Evolutionary conservation across 176 grass and related monocot species (phyloP).

Genomic region (Carex kokanica): DNA sequence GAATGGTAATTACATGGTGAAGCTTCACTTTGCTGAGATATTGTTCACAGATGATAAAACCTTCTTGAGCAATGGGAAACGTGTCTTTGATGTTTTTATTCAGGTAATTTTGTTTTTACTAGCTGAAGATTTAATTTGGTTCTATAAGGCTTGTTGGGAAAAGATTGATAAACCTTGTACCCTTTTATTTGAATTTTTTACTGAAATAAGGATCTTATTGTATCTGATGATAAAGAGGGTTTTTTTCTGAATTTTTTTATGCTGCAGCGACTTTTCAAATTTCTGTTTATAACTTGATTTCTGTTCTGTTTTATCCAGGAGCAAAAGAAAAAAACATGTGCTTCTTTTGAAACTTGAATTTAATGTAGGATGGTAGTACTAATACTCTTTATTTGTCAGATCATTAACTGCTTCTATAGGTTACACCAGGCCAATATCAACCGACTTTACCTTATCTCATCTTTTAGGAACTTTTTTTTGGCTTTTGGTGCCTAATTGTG

Average conservation of each 20-base stretch:
- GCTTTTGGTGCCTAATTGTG: not conserved
- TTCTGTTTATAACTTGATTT: not conserved
- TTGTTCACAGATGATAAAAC: conserved; percentile 73
- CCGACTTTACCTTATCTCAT: not conserved
- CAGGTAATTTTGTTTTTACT: conserved; percentile 46
- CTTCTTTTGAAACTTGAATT: not conserved
- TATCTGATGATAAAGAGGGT: not conserved
- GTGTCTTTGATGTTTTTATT: conserved; percentile 81
- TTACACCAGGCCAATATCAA: not conserved
- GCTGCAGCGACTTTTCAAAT: not conserved
- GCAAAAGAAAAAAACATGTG: not conserved
- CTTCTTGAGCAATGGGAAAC: conserved; percentile 58
- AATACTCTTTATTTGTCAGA: not conserved
- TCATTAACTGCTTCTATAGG: not conserved
- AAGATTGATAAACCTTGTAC: conserved; percentile 1
- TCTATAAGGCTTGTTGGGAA: not conserved
- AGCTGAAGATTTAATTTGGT: not conserved
- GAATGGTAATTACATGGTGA: conserved; percentile 61
- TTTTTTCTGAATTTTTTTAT: not conserved
- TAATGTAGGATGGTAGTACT: not conserved
- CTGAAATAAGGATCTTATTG: not conserved
- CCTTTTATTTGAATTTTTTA: not conserved
- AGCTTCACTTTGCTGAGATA: conserved; percentile 86
- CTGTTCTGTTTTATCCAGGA: not conserved
- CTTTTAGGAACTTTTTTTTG: not conserved